Percentiles rank a stretch among this genome's conserved stretches.
Conservation (phyloP, 768 basidiomycete genomes). For the Auricularia heimuer region DNA sequence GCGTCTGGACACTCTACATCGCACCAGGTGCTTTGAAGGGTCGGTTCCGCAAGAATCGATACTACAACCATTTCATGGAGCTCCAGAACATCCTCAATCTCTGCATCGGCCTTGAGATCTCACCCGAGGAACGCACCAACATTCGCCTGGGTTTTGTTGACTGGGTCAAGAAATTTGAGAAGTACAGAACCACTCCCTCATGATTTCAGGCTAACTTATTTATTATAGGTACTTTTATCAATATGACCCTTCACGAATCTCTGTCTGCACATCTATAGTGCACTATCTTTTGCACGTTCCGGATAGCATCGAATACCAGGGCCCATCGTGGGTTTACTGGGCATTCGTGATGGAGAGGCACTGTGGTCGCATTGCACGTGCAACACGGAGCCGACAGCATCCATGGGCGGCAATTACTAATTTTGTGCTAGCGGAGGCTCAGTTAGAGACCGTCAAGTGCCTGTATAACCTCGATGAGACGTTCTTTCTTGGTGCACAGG, state of each 20-base stretch:
- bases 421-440: conserved; percentile 17
- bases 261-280: conserved; percentile 22
- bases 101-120: conserved; percentile 27
- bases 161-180: conserved; percentile 12
- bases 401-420: conserved; percentile 24
- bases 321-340: conserved; percentile 27
- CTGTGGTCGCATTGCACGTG: conserved; percentile 16
- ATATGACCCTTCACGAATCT: conserved; percentile 18
- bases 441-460: conserved; percentile 18
- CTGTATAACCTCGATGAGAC: conserved; percentile 16
- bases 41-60: conserved; percentile 11
- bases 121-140: conserved; percentile 18
- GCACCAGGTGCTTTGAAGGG: conserved; percentile 12
- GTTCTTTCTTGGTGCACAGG: not conserved
- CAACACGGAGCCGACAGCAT: conserved; percentile 14
- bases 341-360: conserved; percentile 16
- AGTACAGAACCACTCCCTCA: not conserved
- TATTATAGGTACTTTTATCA: conserved; percentile 24
- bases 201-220: too few relatives aligned
- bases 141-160: conserved; percentile 13
- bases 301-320: conserved; percentile 21
- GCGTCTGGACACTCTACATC: conserved; percentile 15
- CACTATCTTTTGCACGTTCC: conserved; percentile 27
- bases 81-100: conserved; percentile 28
- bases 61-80: conserved; percentile 33